Percentiles rank a stretch among this genome's conserved stretches.
Conservation (phyloP, 768 basidiomycete genomes). For the Amanita rimosa region DNA sequence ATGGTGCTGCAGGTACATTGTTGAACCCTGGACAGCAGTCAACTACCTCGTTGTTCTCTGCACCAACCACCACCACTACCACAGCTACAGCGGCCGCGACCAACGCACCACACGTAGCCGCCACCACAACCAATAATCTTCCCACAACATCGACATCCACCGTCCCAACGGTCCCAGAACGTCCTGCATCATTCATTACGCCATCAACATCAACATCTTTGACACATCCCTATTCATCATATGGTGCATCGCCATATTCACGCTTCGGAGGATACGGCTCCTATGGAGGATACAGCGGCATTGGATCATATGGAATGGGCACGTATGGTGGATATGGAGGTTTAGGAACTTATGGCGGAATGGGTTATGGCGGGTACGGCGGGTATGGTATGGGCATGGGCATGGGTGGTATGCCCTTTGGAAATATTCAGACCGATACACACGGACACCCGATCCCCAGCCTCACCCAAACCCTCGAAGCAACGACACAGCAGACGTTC, state of each 20-base stretch:
- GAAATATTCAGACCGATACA: slow-evolving; percentile 36
- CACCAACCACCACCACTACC: too few relatives aligned
- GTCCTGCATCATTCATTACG: slow-evolving; percentile 42
- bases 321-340: slow-evolving; percentile 22
- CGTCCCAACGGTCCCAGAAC: slow-evolving; percentile 44
- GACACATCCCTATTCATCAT: slow-evolving; percentile 24
- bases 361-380: slow-evolving; percentile 31
- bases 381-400: slow-evolving; percentile 27
- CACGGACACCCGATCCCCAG: slow-evolving; percentile 49
- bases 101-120: slow-evolving; percentile 18
- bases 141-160: slow-evolving; percentile 15
- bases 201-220: slow-evolving; percentile 19
- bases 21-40: slow-evolving; percentile 17
- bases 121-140: slow-evolving; percentile 13
- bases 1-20: slow-evolving; percentile 23
- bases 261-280: slow-evolving; percentile 17
- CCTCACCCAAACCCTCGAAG: slow-evolving; percentile 80
- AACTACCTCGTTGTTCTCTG: background rate
- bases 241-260: slow-evolving; percentile 33
- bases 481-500: slow-evolving; percentile 88
- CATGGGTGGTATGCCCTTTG: slow-evolving; percentile 10
- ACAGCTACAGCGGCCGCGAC: slow-evolving; percentile 16
- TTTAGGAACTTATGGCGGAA: slow-evolving; percentile 32
- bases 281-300: slow-evolving; percentile 19
- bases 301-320: slow-evolving; percentile 17